Evolutionary conservation across 352 stramenopile species (phyloP), one percentile per base, ranked within the genome.

Genomic region (Salisapilia sapeloensis): DNA sequence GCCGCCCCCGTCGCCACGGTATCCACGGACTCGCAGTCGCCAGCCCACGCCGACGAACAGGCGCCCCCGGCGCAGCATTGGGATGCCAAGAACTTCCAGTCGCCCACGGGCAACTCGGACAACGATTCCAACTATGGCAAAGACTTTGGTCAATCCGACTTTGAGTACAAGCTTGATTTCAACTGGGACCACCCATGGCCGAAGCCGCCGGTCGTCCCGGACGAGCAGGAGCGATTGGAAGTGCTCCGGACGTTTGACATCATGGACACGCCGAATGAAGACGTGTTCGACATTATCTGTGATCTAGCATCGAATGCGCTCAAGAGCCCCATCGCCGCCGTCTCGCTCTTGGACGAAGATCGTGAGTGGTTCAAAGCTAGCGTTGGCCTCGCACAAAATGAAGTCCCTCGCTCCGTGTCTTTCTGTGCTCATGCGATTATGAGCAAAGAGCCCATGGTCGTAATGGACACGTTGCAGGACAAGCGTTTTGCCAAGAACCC

Each of bases 211-310:
- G 59, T 76, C 20, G 64, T 84, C 13, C 31, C 63, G 4, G 58
- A 60, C 38, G 74, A 90, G 42, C 27, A 51, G 4, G 70, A 85
- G 33, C 70, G 74, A 11, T 56, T 90, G 13, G 70, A 85, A 1
- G 54, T 81, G n/a, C 46, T 90, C 15, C 67, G 70, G 17, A 57
- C 60, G 32, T 90, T 90, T 25, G 70, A 90, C 42, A 85, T 90
- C 38, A 82, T 90, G 60, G 74, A 90, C 53, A 81, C 74, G 15
- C 70, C 74, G 10, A 80, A 49, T 17, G 74, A 90, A 46, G 72
- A 87, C 29, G 69, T 87, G 46, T 90, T 90, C 35, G 75, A 90
- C 51, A 87, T 90, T 44, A 87, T 90, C 38, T 90, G 75, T 40
- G 75, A 90, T 48, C 42, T 90, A 13, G 75, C 71, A 15, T 82